Conservation (phyloP, 2,329 filamentous ascomycete genomes). For the Aspergillus luchuensis region DNA sequence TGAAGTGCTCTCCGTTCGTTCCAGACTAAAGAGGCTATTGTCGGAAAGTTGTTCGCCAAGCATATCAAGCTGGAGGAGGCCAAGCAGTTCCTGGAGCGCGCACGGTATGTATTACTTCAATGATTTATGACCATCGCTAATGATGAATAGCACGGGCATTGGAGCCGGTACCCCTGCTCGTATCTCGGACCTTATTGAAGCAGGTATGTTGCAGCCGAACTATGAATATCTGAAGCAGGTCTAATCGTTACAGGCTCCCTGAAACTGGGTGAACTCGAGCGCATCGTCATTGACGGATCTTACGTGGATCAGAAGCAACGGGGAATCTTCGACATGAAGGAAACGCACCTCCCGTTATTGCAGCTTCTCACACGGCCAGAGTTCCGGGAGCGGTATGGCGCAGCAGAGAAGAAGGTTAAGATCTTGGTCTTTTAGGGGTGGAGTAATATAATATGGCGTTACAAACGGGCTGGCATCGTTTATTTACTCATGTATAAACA, state of each 20-base stretch:
- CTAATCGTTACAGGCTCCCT: conserved; percentile 60
- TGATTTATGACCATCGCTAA: conserved; percentile 7
- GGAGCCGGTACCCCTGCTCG: conserved; percentile 87
- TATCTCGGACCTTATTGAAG: conserved; percentile 77
- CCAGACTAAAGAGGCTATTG: conserved; percentile 72
- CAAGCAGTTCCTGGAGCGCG: conserved; percentile 70
- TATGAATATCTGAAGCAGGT: background rate
- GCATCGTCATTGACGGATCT: conserved; percentile 85
- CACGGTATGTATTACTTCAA: conserved; percentile 46
- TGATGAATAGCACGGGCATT: conserved; percentile 67
- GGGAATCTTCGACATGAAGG: conserved; percentile 92
- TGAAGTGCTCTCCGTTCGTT: conserved; percentile 71
- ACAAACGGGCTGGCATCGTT: conserved; percentile 3
- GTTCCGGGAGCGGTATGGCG: conserved; percentile 69
- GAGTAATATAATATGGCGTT: background rate
- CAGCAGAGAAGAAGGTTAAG: conserved; percentile 56
- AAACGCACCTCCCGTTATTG: conserved; percentile 79
- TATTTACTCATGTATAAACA: background rate
- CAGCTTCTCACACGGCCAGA: conserved; percentile 70
- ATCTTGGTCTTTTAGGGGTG: conserved; percentile 50
- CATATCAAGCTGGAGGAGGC: conserved; percentile 95
- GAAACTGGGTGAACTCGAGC: conserved; percentile 69
- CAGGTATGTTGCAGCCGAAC: conserved; percentile 58
- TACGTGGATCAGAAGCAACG: conserved; percentile 94
- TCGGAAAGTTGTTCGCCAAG: conserved; percentile 95